These are phyloP conservation scores for Oenanthe javanica DNA, from an alignment of 140 eudicot genomes.

Conservation along the genomic window DNA sequence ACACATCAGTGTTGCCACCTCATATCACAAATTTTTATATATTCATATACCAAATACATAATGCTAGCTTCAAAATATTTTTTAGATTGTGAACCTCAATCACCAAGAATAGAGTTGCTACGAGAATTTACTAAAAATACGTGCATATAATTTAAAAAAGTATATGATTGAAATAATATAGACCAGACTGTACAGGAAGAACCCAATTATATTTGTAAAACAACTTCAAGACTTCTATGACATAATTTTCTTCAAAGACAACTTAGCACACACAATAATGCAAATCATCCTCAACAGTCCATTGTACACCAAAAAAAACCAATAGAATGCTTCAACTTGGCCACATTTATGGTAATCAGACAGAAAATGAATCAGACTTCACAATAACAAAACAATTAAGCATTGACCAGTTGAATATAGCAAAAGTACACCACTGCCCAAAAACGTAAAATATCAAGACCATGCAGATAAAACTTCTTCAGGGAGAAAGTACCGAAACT, in stretches of 20 bases:
- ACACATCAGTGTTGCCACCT: no score
- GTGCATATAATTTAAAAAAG: neutral
- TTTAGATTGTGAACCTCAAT: neutral
- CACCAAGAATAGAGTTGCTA: neutral
- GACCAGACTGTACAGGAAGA: neutral
- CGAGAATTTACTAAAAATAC: neutral
- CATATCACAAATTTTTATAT: no score
- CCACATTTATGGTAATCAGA: neutral
- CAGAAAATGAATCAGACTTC: neutral
- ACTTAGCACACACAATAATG: neutral
- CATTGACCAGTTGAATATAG: neutral
- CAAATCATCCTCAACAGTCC: neutral
- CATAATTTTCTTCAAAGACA: neutral
- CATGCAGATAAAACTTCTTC: neutral
- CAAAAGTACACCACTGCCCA: neutral
- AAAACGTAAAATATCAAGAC: neutral
- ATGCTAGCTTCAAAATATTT: no score
- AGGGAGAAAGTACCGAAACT: neutral
- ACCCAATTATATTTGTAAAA: neutral
- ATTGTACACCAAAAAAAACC: neutral
- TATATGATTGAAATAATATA: neutral
- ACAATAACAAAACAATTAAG: neutral
- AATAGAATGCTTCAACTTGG: no score
- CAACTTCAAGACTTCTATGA: neutral
- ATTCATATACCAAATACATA: no score